Conservation (phyloP, 139 green algal species). For the Chlorella sp. region DNA sequence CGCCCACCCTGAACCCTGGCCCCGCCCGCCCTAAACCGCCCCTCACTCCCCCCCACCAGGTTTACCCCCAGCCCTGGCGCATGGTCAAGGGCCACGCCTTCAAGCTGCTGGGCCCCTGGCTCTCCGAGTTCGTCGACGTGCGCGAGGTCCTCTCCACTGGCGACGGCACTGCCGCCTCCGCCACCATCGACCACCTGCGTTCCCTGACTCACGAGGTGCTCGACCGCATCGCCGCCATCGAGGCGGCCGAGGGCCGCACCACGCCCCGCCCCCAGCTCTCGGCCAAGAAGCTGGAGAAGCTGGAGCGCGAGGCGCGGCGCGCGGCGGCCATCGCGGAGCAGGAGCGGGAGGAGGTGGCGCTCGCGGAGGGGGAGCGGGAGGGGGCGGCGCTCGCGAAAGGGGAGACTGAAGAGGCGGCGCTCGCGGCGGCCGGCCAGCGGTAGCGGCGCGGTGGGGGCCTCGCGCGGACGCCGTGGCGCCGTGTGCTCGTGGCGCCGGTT, state of each 20-base stretch:
- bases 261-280: constrained; percentile 43
- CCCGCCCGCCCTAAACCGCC: too few relatives aligned
- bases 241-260: constrained; percentile 22
- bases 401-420: background rate
- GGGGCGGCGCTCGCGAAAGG: background rate
- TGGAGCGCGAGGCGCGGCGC: constrained; percentile 48
- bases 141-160: constrained; percentile 79
- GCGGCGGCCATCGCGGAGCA: constrained; percentile 69
- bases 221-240: constrained; percentile 45
- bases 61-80: constrained; percentile 78
- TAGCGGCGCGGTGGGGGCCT: background rate
- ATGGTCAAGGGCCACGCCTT: constrained; percentile 85
- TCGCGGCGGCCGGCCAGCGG: background rate
- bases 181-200: constrained; percentile 26
- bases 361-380: constrained; percentile 29
- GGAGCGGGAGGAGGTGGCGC: constrained; percentile 59
- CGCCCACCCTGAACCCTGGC: too few relatives aligned
- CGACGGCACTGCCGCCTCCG: background rate
- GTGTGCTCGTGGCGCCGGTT: too few relatives aligned
- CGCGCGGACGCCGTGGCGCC: too few relatives aligned
- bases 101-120: constrained; percentile 76
- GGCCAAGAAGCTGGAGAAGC: constrained; percentile 23
- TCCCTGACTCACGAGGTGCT: constrained; percentile 55
- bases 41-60: too few relatives aligned
- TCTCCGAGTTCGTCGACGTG: constrained; percentile 88